Percentiles rank a stretch among this genome's conserved stretches.
phyloP scores from a whole-genome alignment of 805 yeast genomes.

The Lachancea sp. region DNA sequence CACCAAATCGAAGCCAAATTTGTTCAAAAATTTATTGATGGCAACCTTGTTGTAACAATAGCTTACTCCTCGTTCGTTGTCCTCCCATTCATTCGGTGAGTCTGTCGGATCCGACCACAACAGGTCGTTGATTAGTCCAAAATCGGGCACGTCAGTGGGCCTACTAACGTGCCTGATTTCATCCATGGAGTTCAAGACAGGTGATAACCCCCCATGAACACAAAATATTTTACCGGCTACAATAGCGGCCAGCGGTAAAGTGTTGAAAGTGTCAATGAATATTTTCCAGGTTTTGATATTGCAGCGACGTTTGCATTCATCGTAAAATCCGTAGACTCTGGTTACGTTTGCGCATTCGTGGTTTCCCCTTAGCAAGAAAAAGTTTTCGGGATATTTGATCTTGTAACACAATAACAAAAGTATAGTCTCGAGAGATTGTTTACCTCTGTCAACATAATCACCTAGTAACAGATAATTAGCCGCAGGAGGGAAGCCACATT shows the following conservation, averaged over 20 bases:
- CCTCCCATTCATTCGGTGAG: constrained; percentile 58
- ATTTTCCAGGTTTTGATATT: constrained; percentile 89
- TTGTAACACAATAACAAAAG: constrained; percentile 82
- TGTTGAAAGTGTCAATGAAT: constrained; percentile 91
- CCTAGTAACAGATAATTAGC: constrained; percentile 90
- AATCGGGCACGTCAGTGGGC: constrained; percentile 81
- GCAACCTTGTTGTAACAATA: constrained; percentile 70
- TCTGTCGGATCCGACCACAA: constrained; percentile 80
- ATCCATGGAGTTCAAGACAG: constrained; percentile 55
- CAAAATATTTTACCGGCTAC: constrained; percentile 94
- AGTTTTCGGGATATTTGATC: constrained; percentile 94
- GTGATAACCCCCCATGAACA: constrained; percentile 80
- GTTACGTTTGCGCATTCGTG: constrained; percentile 98
- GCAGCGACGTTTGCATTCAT: constrained; percentile 93
- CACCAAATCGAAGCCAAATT: constrained; percentile 67
- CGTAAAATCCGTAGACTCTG: constrained; percentile 94
- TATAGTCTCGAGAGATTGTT: constrained; percentile 91
- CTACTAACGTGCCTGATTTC: constrained; percentile 67
- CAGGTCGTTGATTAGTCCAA: constrained; percentile 69
- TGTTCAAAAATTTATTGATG: constrained; percentile 60
- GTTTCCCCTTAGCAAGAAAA: constrained; percentile 87
- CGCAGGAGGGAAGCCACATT: constrained; percentile 95
- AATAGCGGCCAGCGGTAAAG: constrained; percentile 90
- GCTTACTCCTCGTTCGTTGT: constrained; percentile 78
- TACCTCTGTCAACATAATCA: constrained; percentile 96